These are phyloP conservation scores for Suillus clintonianus DNA, from an alignment of 768 basidiomycete species.

Conservation along the genomic window DNA sequence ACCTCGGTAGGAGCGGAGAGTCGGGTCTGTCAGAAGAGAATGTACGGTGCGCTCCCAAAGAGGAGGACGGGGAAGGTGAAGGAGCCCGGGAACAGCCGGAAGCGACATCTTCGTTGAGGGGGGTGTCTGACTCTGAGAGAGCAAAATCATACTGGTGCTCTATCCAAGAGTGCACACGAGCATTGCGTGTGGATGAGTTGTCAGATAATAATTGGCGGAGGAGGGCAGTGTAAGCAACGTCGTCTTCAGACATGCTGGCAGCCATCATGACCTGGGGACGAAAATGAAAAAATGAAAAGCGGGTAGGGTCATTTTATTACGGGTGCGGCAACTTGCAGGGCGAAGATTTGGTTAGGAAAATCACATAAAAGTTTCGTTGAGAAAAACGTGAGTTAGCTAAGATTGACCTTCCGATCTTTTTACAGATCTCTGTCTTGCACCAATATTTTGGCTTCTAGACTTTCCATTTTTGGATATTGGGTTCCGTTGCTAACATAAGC, in stretches of 20 bases:
- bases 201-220: slow-evolving; percentile 30
- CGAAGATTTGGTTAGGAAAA: slow-evolving; percentile 8
- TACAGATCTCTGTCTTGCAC: neutral
- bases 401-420: slow-evolving; percentile 7
- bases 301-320: slow-evolving; percentile 22
- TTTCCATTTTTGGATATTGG: slow-evolving; percentile 4
- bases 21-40: slow-evolving; percentile 28
- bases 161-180: slow-evolving; percentile 35
- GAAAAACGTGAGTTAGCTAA: slow-evolving; percentile 12
- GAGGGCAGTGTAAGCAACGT: slow-evolving; percentile 28
- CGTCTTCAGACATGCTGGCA: slow-evolving; percentile 31
- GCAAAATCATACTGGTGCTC: slow-evolving; percentile 39
- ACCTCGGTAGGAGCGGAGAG: slow-evolving; percentile 30
- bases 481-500: slow-evolving; percentile 18
- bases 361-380: slow-evolving; percentile 18
- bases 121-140: slow-evolving; percentile 23
- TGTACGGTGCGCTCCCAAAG: slow-evolving; percentile 28
- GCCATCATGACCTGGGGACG: slow-evolving; percentile 1
- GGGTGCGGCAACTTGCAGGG: neutral
- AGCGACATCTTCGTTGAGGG: neutral
- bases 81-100: slow-evolving; percentile 8
- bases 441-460: neutral
- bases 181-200: slow-evolving; percentile 22
- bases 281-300: neutral
- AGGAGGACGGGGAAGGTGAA: slow-evolving; percentile 33